Evolutionary conservation across 176 grass and related monocot genomes (phyloP).

Genomic region (Triticum timopheevii): DNA sequence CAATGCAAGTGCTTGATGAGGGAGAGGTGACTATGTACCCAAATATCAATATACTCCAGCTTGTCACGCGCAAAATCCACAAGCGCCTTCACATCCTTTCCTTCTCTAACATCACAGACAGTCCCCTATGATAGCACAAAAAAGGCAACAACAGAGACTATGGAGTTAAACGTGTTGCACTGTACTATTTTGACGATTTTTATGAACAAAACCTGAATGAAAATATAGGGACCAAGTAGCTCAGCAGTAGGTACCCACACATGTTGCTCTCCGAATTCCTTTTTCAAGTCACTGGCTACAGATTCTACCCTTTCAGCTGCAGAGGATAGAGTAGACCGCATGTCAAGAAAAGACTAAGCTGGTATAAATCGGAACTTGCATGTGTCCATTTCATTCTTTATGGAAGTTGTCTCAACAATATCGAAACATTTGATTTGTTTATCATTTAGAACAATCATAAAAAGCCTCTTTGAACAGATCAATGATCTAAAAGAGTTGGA

Average conservation of each 20-base stretch:
- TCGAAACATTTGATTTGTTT: background rate
- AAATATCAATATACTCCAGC: constrained; percentile 87
- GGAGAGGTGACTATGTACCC: constrained; percentile 44
- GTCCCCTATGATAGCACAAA: constrained; percentile 64
- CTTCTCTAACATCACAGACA: constrained; percentile 89
- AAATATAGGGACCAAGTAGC: constrained; percentile 33
- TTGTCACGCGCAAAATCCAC: constrained; percentile 70
- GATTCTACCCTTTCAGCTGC: constrained; percentile 82
- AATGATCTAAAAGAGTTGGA: background rate
- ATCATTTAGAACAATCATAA: background rate
- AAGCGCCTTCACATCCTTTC: constrained; percentile 86
- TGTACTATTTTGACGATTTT: constrained; percentile 16
- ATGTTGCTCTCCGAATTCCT: constrained; percentile 85
- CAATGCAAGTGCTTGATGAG: background rate
- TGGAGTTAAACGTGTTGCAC: background rate
- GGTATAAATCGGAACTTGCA: constrained; percentile 34
- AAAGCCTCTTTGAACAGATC: background rate
- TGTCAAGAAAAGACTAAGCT: constrained; percentile 52
- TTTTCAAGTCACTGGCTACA: constrained; percentile 57
- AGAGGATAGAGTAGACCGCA: constrained; percentile 49
- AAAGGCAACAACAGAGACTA: background rate
- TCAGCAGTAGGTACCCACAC: constrained; percentile 88
- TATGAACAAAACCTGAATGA: background rate
- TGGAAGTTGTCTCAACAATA: background rate
- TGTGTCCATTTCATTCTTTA: background rate